Evolutionary conservation across 768 basidiomycete species (phyloP), one percentile per base, ranked within the genome.

Genomic region (Lentinus tigrinus): DNA sequence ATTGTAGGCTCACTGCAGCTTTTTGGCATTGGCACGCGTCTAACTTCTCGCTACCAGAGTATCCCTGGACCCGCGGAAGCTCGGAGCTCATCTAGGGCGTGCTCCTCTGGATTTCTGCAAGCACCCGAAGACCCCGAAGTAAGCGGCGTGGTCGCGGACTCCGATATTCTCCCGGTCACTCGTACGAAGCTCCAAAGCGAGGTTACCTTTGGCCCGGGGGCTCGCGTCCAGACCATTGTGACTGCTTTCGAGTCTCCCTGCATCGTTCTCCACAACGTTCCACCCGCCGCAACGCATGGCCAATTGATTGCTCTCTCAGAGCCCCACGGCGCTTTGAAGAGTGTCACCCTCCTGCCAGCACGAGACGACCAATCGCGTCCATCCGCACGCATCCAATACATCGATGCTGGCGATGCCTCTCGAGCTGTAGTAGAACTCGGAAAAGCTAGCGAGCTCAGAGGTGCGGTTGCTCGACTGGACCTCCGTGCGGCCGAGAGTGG

Each of bases 211-310:
- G 74, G 73, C 8, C 52, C 67, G 36, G 72, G 74, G 26, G 67
- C 69, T 11, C 56, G 58, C 1, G 71, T 78, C 7, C 47, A 62
- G 16, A 37, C 66, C 10, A 63, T 81, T 34, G 61, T 65, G 51
- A 78, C 79, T 2, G 65, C 72, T 0, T 74, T 75, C 7, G 79
- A 82, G 54, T 75, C 78, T 2, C 62, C 52, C 14, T 69, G 65
- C 28, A 61, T 81, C 40, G 56, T 76, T 27, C 59, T 85, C 9
- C 73, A 73, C 14, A 77, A 79, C 52, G 64, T 84, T 19, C 77
- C 80, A 1, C 10, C 14, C 24, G 62, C 8, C 61, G 71, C 52
- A 57, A 71, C 26, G 50, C 70, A 28, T 54, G 65, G 38, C 11
- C 74, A 76, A 21, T 59, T 80, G 21, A 57, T 60, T n/a, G 55